Base-by-base conservation (phyloP, 108 stramenopile species). In the Skeletonema costatum region DNA sequence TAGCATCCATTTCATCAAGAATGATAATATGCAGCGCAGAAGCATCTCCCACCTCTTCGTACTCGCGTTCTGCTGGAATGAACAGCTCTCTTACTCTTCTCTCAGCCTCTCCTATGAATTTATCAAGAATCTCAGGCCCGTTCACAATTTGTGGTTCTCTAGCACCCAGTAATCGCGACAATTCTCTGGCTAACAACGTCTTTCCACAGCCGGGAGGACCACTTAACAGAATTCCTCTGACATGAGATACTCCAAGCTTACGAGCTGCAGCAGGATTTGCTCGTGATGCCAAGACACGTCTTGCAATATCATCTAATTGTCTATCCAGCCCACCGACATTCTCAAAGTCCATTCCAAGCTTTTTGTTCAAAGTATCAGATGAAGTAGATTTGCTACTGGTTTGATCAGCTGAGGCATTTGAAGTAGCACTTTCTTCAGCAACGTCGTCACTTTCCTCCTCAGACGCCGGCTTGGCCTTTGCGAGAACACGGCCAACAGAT, bases 111-210 rank as follows among this genome's bases (percentile, higher is more conserved):
- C 94, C 93, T n/a, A 89, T 76, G n/a, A 60, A 60, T 3, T 29
- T 64, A 30, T 64, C 90, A 32, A 95, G 68, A 62, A 92, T 89
- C 66, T 89, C 85, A 29, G 91, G 91, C 2, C 89, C 89, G 67
- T 85, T 89, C n/a, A 99, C 97, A 65, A 98, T 96, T 83, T 97
- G 94, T 14, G 97, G 92, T 79, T 96, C 97, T 32, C 97, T 93
- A 0, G 97, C 96, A 32, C 93, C 90, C 67, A 99, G 78, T 68
- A 96, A 79, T 48, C 86, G 87, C 14, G 97, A 92, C 32, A 99
- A 80, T 66, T 97, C 97, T 60, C 97, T 74, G n/a, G 97, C 97
- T 44, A 97, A 80, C 11, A 96, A 80, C 0, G 96, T 98, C 84
- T 97, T 96, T 38, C 90, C 92, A 31, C 91, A 91, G 4, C 87